Base-by-base conservation (phyloP, 257 asterid genomes). In the Nemophila menziesii region DNA sequence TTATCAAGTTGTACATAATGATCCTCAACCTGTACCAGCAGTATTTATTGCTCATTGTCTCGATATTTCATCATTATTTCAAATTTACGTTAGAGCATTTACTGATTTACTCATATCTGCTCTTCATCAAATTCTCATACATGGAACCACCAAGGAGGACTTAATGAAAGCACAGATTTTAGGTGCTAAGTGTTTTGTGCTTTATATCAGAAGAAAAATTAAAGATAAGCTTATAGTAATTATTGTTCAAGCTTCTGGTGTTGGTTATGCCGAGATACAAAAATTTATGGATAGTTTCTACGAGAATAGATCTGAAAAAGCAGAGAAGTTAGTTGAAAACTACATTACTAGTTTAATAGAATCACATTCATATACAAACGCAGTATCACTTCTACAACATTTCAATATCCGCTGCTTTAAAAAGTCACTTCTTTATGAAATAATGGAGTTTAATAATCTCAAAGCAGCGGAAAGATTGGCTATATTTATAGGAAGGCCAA, bases 381-480 rank as follows among this genome's bases (percentile, higher is more conserved):
- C 83, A 37, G 92, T 85, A 51, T 66, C 78, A 50, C 46, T 80
- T 44, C 53, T 84, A 66, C 73, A 72, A 52, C 96, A 81, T 60
- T 90, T 90, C 54, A 65, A 86, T 20, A 69, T 90, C 55, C 63
- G 66, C 18, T 64, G 68, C 44, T 64, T 62, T 44, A 93, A 73
- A 11, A 86, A 72, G 60, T 60, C 85, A 15, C 70, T 77, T 65
- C 76, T 90, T 19, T 57, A 67, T 37, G 77, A 60, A 70, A 58
- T 90, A 82, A 52, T 90, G 69, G 81, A 74, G 49, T 46, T 49
- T 52, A 67, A 55, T 20, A 73, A 81, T 44, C 65, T 56, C 54
- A 77, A 62, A 67, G 94, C 87, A 34, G 98, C 98, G 22, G 98
- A 78, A 61, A 85, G 73, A 79, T 90, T 93, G 98, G 98, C 98